phyloP scores from a whole-genome alignment of 805 yeast genomes.

The Schwanniomyces sp. region DNA sequence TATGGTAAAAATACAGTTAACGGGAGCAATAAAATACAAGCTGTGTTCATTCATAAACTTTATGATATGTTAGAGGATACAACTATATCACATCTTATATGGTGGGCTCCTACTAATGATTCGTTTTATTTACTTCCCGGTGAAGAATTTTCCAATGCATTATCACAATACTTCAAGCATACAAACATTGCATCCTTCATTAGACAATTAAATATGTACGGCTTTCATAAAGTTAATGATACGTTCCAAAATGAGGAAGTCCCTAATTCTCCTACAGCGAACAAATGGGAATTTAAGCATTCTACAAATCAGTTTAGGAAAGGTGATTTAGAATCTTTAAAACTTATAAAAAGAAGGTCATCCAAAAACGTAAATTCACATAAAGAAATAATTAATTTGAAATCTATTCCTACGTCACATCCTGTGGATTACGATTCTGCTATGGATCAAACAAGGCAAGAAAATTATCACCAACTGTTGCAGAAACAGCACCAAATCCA shows the following conservation, averaged over 20 bases:
- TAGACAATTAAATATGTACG: slow-evolving; percentile 46
- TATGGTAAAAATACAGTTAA: neutral
- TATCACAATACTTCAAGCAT: slow-evolving; percentile 53
- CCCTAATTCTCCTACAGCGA: slow-evolving; percentile 1
- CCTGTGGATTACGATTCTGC: neutral
- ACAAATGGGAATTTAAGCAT: slow-evolving; percentile 85
- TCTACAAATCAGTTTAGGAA: slow-evolving; percentile 74
- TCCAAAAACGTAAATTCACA: slow-evolving; percentile 36
- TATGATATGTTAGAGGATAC: slow-evolving; percentile 88
- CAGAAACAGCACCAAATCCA: slow-evolving; percentile 13
- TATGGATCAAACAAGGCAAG: neutral
- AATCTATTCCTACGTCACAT: slow-evolving; percentile 21
- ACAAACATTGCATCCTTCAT: slow-evolving; percentile 45
- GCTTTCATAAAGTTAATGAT: slow-evolving; percentile 46
- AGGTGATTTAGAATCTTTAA: slow-evolving; percentile 74
- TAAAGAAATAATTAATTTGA: slow-evolving; percentile 38
- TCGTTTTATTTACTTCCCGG: slow-evolving; percentile 81
- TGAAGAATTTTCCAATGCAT: slow-evolving; percentile 80
- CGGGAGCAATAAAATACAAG: slow-evolving; percentile 30
- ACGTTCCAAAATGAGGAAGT: slow-evolving; percentile 26
- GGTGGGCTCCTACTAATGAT: slow-evolving; percentile 76
- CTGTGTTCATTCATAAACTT: slow-evolving; percentile 79
- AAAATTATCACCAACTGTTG: slow-evolving; percentile 2
- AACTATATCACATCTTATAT: slow-evolving; percentile 68
- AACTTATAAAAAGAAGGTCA: slow-evolving; percentile 77